Evolutionary conservation across 1,139 yeast genomes (phyloP).

Genomic region (Diutina mesorugosa): DNA sequence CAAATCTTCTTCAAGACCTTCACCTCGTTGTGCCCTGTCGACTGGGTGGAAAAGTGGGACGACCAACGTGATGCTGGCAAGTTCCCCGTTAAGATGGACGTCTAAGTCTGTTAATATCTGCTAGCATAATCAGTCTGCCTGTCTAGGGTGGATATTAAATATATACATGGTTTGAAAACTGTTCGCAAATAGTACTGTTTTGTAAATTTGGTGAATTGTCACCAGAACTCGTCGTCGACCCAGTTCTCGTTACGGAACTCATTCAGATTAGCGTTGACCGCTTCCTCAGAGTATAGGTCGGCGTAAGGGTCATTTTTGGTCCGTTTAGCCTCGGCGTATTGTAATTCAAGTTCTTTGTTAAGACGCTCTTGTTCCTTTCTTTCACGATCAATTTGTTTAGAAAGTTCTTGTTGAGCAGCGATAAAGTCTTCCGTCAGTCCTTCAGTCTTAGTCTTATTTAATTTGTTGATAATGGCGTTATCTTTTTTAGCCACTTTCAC

Average conservation of each 20-base stretch:
- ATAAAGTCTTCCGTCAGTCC: conserved; percentile 37
- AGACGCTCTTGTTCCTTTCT: conserved; percentile 22
- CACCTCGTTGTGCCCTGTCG: conserved; percentile 82
- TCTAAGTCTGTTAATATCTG: neutral
- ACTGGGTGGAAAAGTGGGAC: conserved; percentile 94
- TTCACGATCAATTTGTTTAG: conserved; percentile 22
- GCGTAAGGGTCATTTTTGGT: conserved; percentile 39
- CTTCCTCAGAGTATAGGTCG: conserved; percentile 41
- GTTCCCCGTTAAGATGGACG: conserved; percentile 23
- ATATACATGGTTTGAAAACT: neutral
- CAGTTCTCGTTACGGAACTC: conserved; percentile 45
- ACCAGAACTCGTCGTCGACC: conserved; percentile 49
- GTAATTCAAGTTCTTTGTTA: conserved; percentile 17
- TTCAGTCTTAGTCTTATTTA: conserved; percentile 51
- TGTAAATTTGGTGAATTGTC: neutral
- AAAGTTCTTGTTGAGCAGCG: conserved; percentile 25
- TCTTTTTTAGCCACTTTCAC: conserved; percentile 45
- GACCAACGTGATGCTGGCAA: conserved; percentile 69
- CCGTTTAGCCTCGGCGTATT: conserved; percentile 9
- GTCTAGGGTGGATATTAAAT: neutral
- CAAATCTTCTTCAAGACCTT: conserved; percentile 86
- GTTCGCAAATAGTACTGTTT: neutral
- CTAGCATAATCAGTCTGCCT: neutral
- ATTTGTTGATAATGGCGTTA: conserved; percentile 49
- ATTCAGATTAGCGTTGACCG: conserved; percentile 34